These are phyloP conservation scores for Paecilomyces sp. DNA, from an alignment of 2,329 filamentous ascomycete genomes.

Conservation along the genomic window DNA sequence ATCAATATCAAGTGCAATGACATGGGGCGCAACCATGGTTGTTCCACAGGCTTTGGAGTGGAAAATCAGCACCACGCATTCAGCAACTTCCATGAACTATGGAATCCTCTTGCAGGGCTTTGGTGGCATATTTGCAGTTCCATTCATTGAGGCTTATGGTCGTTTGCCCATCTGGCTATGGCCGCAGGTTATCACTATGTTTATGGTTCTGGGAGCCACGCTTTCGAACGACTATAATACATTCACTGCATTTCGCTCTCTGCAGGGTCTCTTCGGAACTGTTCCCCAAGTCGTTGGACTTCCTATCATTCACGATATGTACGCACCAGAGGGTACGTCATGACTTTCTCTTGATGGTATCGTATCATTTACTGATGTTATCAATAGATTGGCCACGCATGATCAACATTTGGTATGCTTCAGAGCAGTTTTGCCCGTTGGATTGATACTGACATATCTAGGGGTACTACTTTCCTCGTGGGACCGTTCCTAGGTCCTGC, in stretches of 20 bases:
- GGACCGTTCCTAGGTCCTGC: conserved; percentile 31
- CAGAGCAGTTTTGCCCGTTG: neutral
- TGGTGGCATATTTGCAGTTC: conserved; percentile 31
- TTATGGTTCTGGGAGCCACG: conserved; percentile 33
- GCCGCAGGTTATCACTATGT: conserved; percentile 31
- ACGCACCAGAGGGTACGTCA: conserved; percentile 16
- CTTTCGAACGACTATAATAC: conserved; percentile 30
- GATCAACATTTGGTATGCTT: conserved; percentile 30
- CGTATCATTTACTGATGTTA: neutral
- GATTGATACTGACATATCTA: conserved; percentile 3
- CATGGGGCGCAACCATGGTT: conserved; percentile 33
- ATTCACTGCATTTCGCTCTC: conserved; percentile 33
- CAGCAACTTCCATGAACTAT: conserved; percentile 33
- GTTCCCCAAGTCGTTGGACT: conserved; percentile 34
- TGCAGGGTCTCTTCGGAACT: conserved; percentile 32
- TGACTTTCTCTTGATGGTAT: neutral
- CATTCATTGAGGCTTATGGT: conserved; percentile 33
- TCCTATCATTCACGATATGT: conserved; percentile 35
- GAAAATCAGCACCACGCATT: conserved; percentile 22
- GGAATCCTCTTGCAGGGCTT: conserved; percentile 32
- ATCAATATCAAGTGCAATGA: conserved; percentile 23
- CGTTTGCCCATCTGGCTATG: conserved; percentile 38
- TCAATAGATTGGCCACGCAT: conserved; percentile 27
- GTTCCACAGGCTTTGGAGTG: conserved; percentile 31
- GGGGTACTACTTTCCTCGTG: conserved; percentile 30